Conservation (phyloP, 176 grass and related monocot genomes). For the Echinochloa phyllopogon region DNA sequence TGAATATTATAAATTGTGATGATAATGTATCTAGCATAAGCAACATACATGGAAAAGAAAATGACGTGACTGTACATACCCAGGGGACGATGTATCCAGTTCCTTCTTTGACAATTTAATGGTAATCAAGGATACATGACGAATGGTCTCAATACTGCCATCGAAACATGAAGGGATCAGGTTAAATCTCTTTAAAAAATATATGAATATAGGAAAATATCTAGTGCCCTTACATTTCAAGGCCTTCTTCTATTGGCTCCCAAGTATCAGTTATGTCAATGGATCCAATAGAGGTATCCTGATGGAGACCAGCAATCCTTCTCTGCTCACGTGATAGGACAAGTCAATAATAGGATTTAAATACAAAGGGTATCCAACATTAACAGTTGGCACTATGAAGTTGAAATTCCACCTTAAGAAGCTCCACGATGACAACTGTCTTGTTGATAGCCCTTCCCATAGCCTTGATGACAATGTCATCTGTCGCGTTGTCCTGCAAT, state of each 20-base stretch:
- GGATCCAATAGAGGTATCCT: slow-evolving; percentile 64
- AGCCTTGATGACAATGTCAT: slow-evolving; percentile 68
- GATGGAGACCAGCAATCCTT: slow-evolving; percentile 71
- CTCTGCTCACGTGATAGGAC: slow-evolving; percentile 49
- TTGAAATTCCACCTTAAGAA: slow-evolving; percentile 58
- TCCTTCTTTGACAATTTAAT: slow-evolving; percentile 83
- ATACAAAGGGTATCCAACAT: neutral
- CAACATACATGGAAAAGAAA: neutral
- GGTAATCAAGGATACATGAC: slow-evolving; percentile 76
- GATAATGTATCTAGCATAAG: slow-evolving; percentile 17
- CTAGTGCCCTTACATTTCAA: slow-evolving; percentile 49
- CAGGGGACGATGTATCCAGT: slow-evolving; percentile 63
- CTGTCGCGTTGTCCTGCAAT: slow-evolving; percentile 42
- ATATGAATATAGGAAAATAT: neutral
- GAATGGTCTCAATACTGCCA: slow-evolving; percentile 69
- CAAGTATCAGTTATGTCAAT: slow-evolving; percentile 76
- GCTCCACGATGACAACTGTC: slow-evolving; percentile 64
- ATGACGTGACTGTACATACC: slow-evolving; percentile 45
- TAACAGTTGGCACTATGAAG: neutral
- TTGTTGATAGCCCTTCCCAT: slow-evolving; percentile 84
- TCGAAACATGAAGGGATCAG: neutral
- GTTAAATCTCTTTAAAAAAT: neutral
- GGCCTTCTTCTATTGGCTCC: slow-evolving; percentile 81
- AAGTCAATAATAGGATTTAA: neutral
- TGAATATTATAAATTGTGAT: neutral